These are phyloP conservation scores for Wickerhamiella azyma DNA, from an alignment of 805 yeast genomes.

Conservation along the genomic window DNA sequence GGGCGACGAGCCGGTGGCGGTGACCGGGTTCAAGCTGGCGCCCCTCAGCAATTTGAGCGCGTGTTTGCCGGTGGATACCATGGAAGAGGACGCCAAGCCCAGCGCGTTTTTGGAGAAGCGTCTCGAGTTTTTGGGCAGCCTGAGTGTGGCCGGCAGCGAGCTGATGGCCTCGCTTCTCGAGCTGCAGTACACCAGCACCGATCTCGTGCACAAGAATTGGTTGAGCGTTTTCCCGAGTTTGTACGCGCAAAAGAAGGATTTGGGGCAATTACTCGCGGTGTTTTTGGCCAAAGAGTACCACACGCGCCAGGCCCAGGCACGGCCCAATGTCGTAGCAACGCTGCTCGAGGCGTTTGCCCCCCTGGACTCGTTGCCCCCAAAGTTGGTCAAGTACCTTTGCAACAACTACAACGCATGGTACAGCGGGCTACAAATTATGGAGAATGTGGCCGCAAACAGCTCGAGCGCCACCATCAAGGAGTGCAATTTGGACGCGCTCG, in stretches of 20 bases:
- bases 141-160: conserved; percentile 39
- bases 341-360: conserved; percentile 62
- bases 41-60: conserved; percentile 3
- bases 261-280: conserved; percentile 66
- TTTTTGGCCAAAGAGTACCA: conserved; percentile 84
- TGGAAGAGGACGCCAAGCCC: conserved; percentile 22
- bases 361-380: conserved; percentile 84
- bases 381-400: conserved; percentile 77
- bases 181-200: conserved; percentile 68
- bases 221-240: conserved; percentile 68
- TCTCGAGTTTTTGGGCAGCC: conserved; percentile 25
- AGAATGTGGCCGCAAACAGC: conserved; percentile 47
- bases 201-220: conserved; percentile 76
- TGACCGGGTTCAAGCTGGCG: conserved; percentile 1
- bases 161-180: conserved; percentile 62
- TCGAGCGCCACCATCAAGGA: conserved; percentile 64
- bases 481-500: conserved; percentile 76
- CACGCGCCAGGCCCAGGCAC: conserved; percentile 70
- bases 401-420: conserved; percentile 84
- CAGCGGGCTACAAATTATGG: conserved; percentile 72
- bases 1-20: conserved; percentile 34
- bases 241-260: conserved; percentile 65
- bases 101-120: conserved; percentile 24
- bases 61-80: conserved; percentile 3
- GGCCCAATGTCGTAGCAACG: conserved; percentile 79